phyloP scores from a whole-genome alignment of 1,284 basidiomycete genomes.

The Ustilago crameri region DNA sequence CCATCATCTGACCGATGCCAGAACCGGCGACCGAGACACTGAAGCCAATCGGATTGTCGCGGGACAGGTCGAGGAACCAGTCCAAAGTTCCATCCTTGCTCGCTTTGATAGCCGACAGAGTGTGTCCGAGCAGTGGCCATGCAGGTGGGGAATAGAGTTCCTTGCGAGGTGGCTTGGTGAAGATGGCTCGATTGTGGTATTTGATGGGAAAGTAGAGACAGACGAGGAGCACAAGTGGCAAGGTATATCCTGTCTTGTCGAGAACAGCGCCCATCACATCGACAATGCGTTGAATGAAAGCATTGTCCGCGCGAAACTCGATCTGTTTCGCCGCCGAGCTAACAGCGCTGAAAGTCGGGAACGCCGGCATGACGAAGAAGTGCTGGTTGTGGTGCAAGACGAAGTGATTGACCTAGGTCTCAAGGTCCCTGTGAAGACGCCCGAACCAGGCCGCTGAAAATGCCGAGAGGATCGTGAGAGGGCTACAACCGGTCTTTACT shows the following conservation, averaged over 20 bases:
- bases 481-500: too few relatives aligned
- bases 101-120: constrained; percentile 17
- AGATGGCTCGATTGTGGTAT: constrained; percentile 42
- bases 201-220: constrained; percentile 30
- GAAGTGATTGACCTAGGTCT: too few relatives aligned
- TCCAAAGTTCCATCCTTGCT: constrained; percentile 22
- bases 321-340: constrained; percentile 18
- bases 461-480: too few relatives aligned
- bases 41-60: constrained; percentile 27
- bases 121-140: constrained; percentile 42
- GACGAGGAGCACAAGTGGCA: constrained; percentile 24
- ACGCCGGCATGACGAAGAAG: constrained; percentile 22
- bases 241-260: constrained; percentile 15
- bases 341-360: constrained; percentile 19
- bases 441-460: too few relatives aligned
- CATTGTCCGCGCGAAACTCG: constrained; percentile 34
- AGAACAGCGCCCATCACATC: constrained; percentile 17
- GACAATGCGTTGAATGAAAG: constrained; percentile 14
- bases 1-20: constrained; percentile 37
- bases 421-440: too few relatives aligned
- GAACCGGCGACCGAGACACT: constrained; percentile 21
- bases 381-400: too few relatives aligned
- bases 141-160: constrained; percentile 36
- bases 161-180: constrained; percentile 27
- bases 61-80: constrained; percentile 14